Percentiles rank a stretch among this genome's conserved stretches.
Conservation (phyloP, 495 filamentous ascomycete species). For the Neurospora pannonica region DNA sequence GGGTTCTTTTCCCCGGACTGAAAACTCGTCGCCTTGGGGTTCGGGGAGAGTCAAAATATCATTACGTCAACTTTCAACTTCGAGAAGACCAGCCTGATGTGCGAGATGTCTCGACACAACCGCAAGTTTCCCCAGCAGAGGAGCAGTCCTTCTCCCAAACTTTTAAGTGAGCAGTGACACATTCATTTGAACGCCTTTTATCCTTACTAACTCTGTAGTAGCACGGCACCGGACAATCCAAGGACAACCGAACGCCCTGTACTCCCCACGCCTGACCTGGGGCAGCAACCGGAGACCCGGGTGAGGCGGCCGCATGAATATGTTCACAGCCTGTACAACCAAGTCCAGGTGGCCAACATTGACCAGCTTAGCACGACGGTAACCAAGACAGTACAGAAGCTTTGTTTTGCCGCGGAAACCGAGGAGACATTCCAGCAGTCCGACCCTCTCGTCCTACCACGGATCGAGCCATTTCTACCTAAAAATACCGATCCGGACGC, state of each 20-base stretch:
- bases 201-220: constrained; percentile 5
- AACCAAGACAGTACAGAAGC: constrained; percentile 52
- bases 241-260: constrained; percentile 48
- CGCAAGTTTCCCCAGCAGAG: constrained; percentile 29
- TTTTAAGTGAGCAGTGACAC: constrained; percentile 26
- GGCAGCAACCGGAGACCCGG: constrained; percentile 20
- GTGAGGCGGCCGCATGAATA: constrained; percentile 19
- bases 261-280: constrained; percentile 54
- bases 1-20: constrained; percentile 89
- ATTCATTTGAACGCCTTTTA: neutral
- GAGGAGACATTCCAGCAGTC: constrained; percentile 44
- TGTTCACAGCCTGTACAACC: constrained; percentile 40
- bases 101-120: constrained; percentile 25
- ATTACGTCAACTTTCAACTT: constrained; percentile 83
- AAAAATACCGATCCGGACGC: constrained; percentile 68
- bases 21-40: constrained; percentile 88
- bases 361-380: constrained; percentile 36
- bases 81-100: constrained; percentile 49
- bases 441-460: constrained; percentile 65
- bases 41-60: constrained; percentile 95
- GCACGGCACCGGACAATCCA: constrained; percentile 17
- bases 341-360: constrained; percentile 34
- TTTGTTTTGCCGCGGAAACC: constrained; percentile 53
- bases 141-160: constrained; percentile 26
- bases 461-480: constrained; percentile 68